Evolutionary conservation across 2,329 filamentous ascomycete genomes (phyloP), one percentile per base, ranked within the genome.

Genomic region (Dactylellina drechsleri): DNA sequence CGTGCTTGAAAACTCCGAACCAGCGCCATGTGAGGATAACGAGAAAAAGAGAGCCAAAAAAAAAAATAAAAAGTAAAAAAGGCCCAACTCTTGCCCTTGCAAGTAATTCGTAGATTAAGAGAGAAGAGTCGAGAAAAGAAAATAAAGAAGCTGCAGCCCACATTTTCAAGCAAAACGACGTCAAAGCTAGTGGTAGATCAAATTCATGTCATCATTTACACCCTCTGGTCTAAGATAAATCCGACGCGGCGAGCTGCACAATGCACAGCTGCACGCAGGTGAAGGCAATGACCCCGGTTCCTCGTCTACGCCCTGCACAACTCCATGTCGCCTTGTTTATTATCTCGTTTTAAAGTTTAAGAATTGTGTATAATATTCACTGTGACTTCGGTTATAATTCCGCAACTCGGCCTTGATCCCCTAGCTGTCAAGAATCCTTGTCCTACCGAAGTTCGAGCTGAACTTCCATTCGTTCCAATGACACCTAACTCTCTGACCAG

Each of bases 1-100:
- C 71, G 71, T 75, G 71, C 68, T 75, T 23, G 71, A 60, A 68
- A 64, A 53, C 31, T 36, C 31, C 10, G 31, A 36, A 36, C 31
- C 31, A 36, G 31, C 31, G 31, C 31, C 31, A 36, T 36, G 10
- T 36, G 31, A 23, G 23, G 31, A 10, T 36, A 36, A 36, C 31
- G 31, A 36, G 10, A 36, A 36, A 36, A 36, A 36, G 23, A 23
- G 5, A 20, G 56, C 47, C 60, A 61, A 43, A 61, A 61, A 61
- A 73, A 56, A 57, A 41, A 20, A 4, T 12, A 50, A 16, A 41
- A 57, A 49, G 4, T n/a, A n/a, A n/a, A n/a, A n/a, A 45, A 49
- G 26, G 50, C 57, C 66, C 41, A 43, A 58, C 50, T 52, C 50
- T 50, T 13, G 58, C 50, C 65, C 66, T 43, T 62, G 66, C 41